Base-by-base conservation (phyloP, 2,329 filamentous ascomycete genomes). In the Curvularia sp. region DNA sequence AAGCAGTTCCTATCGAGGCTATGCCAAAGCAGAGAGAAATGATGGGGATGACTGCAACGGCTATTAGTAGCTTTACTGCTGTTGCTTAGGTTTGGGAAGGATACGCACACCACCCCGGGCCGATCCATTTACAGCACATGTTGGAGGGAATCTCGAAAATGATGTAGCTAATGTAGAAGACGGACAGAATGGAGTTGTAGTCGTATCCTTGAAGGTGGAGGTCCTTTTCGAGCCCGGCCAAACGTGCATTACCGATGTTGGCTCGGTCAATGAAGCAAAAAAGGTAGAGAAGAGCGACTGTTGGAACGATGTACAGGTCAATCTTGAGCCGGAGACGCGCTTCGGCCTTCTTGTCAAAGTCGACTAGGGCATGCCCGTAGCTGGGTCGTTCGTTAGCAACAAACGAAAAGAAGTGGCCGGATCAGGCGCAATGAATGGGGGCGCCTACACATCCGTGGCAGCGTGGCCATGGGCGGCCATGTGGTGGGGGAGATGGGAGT, bases 211-310 rank as follows among this genome's bases (percentile, higher is more conserved):
- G 74, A 54, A 92, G 75, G 0, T 78, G 71, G 1, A 92, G 81
- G 51, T 90, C 88, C 32, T 78, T 80, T 54, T 89, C 86, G 19
- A 91, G 78, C 0, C 87, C 87, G 3, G 87, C 88, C 18, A 91
- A 78, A 61, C 82, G 83, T 1, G 88, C 88, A 72, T 91, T 91
- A n/a, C 88, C 89, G 36, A 92, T 88, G 60, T 91, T 91, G 23
- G 88, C 87, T n/a, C 89, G 82, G 66, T 91, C 89, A 62, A 91
- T 90, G 75, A 90, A 91, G 76, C 88, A 90, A 68, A 91, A 90
- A 0, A 91, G 81, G 66, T 91, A 91, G 3, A 91, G 77, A 0
- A 90, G 56, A 0, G 87, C 78, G 0, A 90, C 87, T 0, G 86
- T 89, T 0, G 89, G 89, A 0, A 91, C 80, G 43, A 90, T 84